Evolutionary conservation across 2,329 filamentous ascomycete genomes (phyloP).

Genomic region (Alternaria sp.): DNA sequence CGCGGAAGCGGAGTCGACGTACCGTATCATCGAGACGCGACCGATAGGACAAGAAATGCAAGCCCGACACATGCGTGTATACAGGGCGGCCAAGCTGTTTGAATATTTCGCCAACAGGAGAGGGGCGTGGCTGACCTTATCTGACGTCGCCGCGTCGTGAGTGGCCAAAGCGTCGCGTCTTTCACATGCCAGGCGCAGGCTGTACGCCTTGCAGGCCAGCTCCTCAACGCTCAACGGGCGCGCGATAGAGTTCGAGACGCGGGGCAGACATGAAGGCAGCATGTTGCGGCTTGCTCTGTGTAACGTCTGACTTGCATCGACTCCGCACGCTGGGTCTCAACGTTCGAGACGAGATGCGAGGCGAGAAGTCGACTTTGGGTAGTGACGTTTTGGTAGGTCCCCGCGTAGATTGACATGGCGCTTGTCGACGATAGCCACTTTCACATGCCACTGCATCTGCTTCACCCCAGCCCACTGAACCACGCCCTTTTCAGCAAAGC

Average conservation of each 20-base stretch:
- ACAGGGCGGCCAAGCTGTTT: not conserved
- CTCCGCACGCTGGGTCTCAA: conserved; percentile 3
- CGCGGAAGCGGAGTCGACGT: not conserved
- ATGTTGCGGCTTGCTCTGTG: conserved; percentile 6
- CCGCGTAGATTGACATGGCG: not conserved
- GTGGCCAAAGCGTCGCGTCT: conserved; percentile 22
- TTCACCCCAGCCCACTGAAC: conserved; percentile 9
- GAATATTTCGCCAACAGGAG: conserved; percentile 9
- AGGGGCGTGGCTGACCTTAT: conserved; percentile 11
- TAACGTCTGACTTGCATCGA: not conserved
- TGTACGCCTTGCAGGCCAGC: conserved; percentile 17
- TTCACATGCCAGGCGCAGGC: conserved; percentile 31
- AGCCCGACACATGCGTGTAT: not conserved
- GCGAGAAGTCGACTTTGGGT: not conserved
- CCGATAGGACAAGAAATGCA: not conserved
- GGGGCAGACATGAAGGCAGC: conserved; percentile 8
- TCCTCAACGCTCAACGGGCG: conserved; percentile 18
- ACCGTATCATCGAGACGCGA: not conserved
- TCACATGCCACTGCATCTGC: conserved; percentile 30
- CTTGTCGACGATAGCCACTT: conserved; percentile 12
- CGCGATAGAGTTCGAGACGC: conserved; percentile 5
- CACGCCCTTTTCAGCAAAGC: conserved; percentile 32
- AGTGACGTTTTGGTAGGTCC: conserved; percentile 9
- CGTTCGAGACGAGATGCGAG: not conserved
- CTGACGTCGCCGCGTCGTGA: conserved; percentile 9